These are phyloP conservation scores for Xylaria venustula DNA, from an alignment of 495 filamentous ascomycete species.

Conservation along the genomic window DNA sequence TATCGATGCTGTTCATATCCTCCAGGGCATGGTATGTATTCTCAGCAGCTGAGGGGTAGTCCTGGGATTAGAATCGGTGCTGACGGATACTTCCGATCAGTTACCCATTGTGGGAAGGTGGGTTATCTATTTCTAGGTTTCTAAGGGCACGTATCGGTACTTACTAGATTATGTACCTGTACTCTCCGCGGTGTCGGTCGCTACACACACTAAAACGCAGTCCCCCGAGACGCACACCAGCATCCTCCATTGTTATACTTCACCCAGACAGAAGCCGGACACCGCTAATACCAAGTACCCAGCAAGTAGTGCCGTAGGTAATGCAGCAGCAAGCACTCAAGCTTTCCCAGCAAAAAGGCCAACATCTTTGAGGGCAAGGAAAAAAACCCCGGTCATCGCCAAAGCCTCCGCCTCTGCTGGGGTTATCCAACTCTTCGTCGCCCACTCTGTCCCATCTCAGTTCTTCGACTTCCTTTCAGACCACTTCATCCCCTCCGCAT, in stretches of 20 bases:
- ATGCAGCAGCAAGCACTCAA: neutral
- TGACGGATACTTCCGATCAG: neutral
- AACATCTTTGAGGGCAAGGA: neutral
- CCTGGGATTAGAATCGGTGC: neutral
- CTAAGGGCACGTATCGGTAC: neutral
- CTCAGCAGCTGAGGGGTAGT: neutral
- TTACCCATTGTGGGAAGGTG: conserved; percentile 6
- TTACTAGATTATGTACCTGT: neutral
- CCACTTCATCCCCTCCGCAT: neutral
- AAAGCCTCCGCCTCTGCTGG: conserved; percentile 13
- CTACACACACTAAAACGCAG: neutral
- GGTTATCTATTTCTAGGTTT: neutral
- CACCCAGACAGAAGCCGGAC: too few relatives aligned
- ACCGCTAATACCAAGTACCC: conserved; percentile 14
- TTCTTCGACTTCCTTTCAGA: conserved; percentile 7
- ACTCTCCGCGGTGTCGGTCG: neutral
- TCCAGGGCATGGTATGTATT: neutral
- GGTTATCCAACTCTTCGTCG: conserved; percentile 16
- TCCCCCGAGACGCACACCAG: neutral
- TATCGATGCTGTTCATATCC: neutral
- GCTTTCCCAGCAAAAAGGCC: conserved; percentile 13
- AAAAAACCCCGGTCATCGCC: conserved; percentile 12
- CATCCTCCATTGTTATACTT: conserved; percentile 11
- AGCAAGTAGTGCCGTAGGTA: neutral
- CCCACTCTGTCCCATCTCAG: conserved; percentile 10